These are phyloP conservation scores for Brassica hybrid DNA, from an alignment of 441 rosid species.

Conservation along the genomic window DNA sequence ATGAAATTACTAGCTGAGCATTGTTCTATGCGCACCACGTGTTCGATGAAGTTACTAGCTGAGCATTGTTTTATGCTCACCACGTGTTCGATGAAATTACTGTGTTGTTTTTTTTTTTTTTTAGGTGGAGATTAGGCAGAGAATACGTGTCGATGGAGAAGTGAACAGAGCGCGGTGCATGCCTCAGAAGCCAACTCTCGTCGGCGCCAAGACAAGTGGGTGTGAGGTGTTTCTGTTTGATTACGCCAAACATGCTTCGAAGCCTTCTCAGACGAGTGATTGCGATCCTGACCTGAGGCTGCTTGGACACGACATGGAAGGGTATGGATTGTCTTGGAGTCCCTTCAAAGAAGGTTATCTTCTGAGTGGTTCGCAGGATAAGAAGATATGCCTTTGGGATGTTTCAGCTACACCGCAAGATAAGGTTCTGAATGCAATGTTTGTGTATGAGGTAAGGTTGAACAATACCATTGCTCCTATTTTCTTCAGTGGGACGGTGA, in stretches of 20 bases:
- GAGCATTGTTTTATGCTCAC: too few species aligned
- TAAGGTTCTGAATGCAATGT: slow-evolving; percentile 62
- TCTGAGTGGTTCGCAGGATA: slow-evolving; percentile 82
- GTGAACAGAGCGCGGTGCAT: slow-evolving; percentile 86
- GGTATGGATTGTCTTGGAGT: slow-evolving; percentile 90
- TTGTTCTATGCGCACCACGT: too few species aligned
- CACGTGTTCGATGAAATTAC: too few species aligned
- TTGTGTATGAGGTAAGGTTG: slow-evolving; percentile 60
- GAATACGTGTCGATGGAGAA: slow-evolving; percentile 83
- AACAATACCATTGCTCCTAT: neutral
- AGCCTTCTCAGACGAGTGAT: slow-evolving; percentile 43
- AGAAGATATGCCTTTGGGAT: slow-evolving; percentile 84
- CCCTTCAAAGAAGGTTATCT: slow-evolving; percentile 75
- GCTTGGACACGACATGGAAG: slow-evolving; percentile 81
- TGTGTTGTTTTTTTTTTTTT: slow-evolving; percentile 10
- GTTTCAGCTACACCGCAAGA: slow-evolving; percentile 58
- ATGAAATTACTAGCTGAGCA: slow-evolving; percentile 29
- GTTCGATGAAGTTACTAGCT: too few species aligned
- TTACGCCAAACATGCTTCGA: slow-evolving; percentile 59
- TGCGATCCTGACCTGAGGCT: slow-evolving; percentile 80
- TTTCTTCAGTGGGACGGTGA: neutral
- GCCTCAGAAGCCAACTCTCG: slow-evolving; percentile 76
- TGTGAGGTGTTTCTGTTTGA: slow-evolving; percentile 82
- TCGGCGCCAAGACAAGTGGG: slow-evolving; percentile 82
- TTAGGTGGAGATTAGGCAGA: slow-evolving; percentile 80